These are phyloP conservation scores for Chlamydomonas reinhardtii DNA, from an alignment of 163 green algal genomes.

Conservation along the genomic window DNA sequence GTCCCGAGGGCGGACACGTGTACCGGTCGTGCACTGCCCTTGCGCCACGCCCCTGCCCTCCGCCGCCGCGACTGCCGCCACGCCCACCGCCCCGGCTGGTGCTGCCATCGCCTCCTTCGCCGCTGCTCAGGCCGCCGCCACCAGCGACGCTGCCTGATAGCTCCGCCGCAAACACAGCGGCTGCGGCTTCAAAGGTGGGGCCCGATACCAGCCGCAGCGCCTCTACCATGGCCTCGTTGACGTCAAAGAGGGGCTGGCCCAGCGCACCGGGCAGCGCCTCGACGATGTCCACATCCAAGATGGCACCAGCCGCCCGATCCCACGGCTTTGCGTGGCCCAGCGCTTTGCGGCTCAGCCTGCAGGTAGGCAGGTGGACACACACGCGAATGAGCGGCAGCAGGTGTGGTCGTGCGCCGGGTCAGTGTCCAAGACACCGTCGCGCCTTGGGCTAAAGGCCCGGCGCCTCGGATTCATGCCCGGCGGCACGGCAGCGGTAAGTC, in stretches of 20 bases:
- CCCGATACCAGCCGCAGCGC: slow-evolving; percentile 7
- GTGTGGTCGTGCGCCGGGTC: no score
- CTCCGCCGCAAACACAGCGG: not conserved
- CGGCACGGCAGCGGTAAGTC: no score
- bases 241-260: not conserved
- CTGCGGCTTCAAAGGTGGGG: not conserved
- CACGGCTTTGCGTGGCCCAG: slow-evolving; percentile 7
- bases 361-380: not conserved
- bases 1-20: no score
- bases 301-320: not conserved
- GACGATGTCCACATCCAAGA: not conserved
- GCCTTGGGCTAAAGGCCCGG: no score
- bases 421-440: no score
- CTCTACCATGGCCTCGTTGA: slow-evolving; percentile 9
- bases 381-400: not conserved
- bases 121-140: no score
- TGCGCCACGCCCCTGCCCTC: no score
- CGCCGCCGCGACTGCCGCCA: no score
- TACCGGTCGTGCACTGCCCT: no score
- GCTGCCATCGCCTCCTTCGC: no score
- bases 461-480: no score
- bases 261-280: slow-evolving; percentile 11
- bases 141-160: not conserved
- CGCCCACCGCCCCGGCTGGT: no score
- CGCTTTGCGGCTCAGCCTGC: slow-evolving; percentile 32